Conservation (phyloP, 2,329 filamentous ascomycete species). For the Colletotrichum simmondsii region DNA sequence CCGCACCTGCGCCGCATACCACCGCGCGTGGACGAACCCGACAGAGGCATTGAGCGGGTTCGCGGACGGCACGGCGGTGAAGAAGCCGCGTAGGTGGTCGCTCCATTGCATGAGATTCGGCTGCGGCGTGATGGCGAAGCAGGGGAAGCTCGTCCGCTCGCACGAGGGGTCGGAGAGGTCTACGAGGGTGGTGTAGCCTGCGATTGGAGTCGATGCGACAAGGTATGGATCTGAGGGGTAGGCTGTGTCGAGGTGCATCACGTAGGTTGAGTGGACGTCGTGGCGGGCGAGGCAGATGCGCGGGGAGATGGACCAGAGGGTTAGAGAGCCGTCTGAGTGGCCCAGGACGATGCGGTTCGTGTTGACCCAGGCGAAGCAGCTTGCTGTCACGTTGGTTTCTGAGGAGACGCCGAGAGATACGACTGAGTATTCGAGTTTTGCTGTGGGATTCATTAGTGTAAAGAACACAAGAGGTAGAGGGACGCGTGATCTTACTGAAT, state of each 20-base stretch:
- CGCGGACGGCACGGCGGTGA: constrained; percentile 62
- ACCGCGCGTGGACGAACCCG: constrained; percentile 60
- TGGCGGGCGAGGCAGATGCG: constrained; percentile 60
- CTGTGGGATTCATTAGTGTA: constrained; percentile 47
- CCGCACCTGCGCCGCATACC: constrained; percentile 63
- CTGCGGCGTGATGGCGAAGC: constrained; percentile 62
- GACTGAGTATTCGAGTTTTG: constrained; percentile 56
- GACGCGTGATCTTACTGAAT: constrained; percentile 51
- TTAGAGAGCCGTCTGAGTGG: constrained; percentile 66
- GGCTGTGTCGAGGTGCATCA: constrained; percentile 65
- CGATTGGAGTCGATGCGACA: constrained; percentile 65
- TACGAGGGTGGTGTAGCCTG: constrained; percentile 62
- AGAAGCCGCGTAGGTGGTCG: constrained; percentile 66
- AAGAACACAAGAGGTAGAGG: neutral
- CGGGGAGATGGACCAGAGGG: constrained; percentile 66
- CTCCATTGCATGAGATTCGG: constrained; percentile 65
- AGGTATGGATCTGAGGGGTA: constrained; percentile 68
- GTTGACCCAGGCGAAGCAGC: constrained; percentile 65
- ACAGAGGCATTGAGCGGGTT: constrained; percentile 64
- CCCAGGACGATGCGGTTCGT: constrained; percentile 66
- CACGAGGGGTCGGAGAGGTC: constrained; percentile 63
- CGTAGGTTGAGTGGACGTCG: constrained; percentile 62
- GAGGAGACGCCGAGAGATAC: constrained; percentile 55
- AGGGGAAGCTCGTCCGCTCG: constrained; percentile 65
- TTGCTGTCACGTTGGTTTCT: constrained; percentile 61